Evolutionary conservation across 164 flowering plant species (phyloP), one percentile per base, ranked within the genome.

Genomic region (Cinnamomum chago): DNA sequence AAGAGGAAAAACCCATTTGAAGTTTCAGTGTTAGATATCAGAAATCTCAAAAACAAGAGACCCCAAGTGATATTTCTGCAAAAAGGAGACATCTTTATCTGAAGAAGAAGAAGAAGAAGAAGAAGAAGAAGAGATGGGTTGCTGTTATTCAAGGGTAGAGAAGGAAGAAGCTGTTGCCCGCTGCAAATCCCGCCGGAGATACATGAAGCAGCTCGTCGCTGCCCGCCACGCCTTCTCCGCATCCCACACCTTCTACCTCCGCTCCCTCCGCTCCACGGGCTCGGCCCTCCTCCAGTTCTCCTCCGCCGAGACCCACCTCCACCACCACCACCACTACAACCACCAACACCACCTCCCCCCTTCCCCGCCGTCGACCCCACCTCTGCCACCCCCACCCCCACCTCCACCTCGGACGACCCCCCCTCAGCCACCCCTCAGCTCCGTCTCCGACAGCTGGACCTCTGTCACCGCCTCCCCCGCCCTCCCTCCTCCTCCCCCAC

Each of bases 251-350:
- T 73, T 88, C 84, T 95, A 93, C 71, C 75, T 95, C 18, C 84
- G 92, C 3, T 90, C 98, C 3, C 90, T 95, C 13, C 85, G 95
- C 5, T 70, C 77, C 62, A 92, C 97, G 11, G 99, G 95, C 73
- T 77, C 97, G 6, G 89, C 96, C 58, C 89, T 95, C 47, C 88
- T 93, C n/a, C 97, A 92, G 71, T 95, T 95, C 78, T 86, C 97
- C 72, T 82, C 76, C 65, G 84, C 81, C 1, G 97, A 95, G 73
- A 76, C 90, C 73, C 83, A 40, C 47, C 84, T 18, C 82, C 84
- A 5, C 85, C 84, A 3, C 75, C 83, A 47, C 80, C 79, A 2
- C 83, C 78, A 14, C 74, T 83, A 10, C 82, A 70, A 9, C 72
- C 81, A 67, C 30, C 81, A 79, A 25, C 74, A 70, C 33, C 81